Conservation (phyloP, 345 rosid species). For the Litchi chinensis region DNA sequence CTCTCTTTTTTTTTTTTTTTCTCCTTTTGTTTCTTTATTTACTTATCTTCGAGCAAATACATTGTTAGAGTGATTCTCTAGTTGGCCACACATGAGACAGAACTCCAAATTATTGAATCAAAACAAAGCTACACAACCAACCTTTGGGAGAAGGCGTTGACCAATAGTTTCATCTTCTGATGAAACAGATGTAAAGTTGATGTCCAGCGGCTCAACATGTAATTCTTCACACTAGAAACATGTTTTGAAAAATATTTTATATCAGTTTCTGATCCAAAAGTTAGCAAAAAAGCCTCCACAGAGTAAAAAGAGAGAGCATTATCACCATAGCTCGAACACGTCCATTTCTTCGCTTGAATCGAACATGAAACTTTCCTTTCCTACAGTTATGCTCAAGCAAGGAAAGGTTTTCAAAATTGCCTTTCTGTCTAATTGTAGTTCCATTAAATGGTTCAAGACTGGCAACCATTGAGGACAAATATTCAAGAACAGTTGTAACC, state of each 20-base stretch:
- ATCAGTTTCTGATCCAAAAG: conserved; percentile 15
- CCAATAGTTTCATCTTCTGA: conserved; percentile 42
- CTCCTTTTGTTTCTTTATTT: not conserved
- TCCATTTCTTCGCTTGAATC: conserved; percentile 87
- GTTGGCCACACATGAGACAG: not conserved
- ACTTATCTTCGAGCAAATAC: not conserved
- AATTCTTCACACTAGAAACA: conserved; percentile 67
- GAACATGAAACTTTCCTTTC: conserved; percentile 64
- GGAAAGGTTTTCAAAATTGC: conserved; percentile 51
- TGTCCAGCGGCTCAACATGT: conserved; percentile 54
- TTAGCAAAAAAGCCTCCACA: conserved; percentile 2
- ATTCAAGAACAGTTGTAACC: conserved; percentile 63
- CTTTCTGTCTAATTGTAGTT: conserved; percentile 39
- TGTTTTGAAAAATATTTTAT: conserved; percentile 16
- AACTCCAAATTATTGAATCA: not conserved
- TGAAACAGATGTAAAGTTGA: conserved; percentile 61
- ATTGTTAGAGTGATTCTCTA: not conserved
- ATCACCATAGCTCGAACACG: conserved; percentile 74
- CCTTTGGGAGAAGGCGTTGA: conserved; percentile 81
- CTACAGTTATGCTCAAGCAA: conserved; percentile 50
- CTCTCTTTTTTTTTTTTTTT: not conserved
- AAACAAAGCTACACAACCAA: conserved; percentile 28
- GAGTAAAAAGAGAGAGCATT: not conserved
- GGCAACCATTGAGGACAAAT: conserved; percentile 76
- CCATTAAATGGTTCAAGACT: conserved; percentile 55